Evolutionary conservation across 495 filamentous ascomycete species (phyloP).

Genomic region (Halenospora varia): DNA sequence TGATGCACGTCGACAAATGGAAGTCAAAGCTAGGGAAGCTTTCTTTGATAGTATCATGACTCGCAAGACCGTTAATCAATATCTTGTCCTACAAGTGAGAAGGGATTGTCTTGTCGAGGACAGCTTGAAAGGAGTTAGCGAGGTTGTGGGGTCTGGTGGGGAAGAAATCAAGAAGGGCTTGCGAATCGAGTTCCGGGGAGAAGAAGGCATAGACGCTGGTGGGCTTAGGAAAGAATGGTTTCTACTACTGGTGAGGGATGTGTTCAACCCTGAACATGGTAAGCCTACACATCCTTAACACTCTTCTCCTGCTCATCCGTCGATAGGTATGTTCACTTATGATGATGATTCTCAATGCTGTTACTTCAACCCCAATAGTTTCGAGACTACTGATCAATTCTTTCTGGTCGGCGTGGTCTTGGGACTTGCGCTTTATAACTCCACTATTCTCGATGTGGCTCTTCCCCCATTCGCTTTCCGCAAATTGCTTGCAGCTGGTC

Average conservation of each 20-base stretch:
- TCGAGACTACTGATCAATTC: slow-evolving; percentile 92
- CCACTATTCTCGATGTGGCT: slow-evolving; percentile 87
- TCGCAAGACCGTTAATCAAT: slow-evolving; percentile 70
- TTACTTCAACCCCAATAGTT: slow-evolving; percentile 91
- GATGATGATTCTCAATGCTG: slow-evolving; percentile 93
- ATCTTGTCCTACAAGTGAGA: slow-evolving; percentile 73
- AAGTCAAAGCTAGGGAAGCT: slow-evolving; percentile 81
- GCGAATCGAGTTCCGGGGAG: slow-evolving; percentile 80
- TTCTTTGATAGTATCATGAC: slow-evolving; percentile 86
- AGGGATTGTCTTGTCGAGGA: slow-evolving; percentile 91
- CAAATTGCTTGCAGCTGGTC: slow-evolving; percentile 74
- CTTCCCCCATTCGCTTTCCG: slow-evolving; percentile 91
- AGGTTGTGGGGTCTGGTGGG: slow-evolving; percentile 74
- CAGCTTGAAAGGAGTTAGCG: slow-evolving; percentile 80
- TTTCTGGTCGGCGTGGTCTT: slow-evolving; percentile 87
- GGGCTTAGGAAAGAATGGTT: slow-evolving; percentile 97
- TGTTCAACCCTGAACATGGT: slow-evolving; percentile 92
- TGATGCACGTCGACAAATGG: slow-evolving; percentile 90
- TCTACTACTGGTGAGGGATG: slow-evolving; percentile 80
- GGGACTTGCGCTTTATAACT: slow-evolving; percentile 94
- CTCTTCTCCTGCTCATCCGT: slow-evolving; percentile 6
- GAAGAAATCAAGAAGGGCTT: slow-evolving; percentile 94
- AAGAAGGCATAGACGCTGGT: slow-evolving; percentile 90
- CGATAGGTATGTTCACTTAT: slow-evolving; percentile 80
- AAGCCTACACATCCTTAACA: slow-evolving; percentile 28